A percentile compares a stretch with the other conserved stretches of the same genome.
Conservation (phyloP, 176 grass and related monocot species). For the Oryza glumipatula region DNA sequence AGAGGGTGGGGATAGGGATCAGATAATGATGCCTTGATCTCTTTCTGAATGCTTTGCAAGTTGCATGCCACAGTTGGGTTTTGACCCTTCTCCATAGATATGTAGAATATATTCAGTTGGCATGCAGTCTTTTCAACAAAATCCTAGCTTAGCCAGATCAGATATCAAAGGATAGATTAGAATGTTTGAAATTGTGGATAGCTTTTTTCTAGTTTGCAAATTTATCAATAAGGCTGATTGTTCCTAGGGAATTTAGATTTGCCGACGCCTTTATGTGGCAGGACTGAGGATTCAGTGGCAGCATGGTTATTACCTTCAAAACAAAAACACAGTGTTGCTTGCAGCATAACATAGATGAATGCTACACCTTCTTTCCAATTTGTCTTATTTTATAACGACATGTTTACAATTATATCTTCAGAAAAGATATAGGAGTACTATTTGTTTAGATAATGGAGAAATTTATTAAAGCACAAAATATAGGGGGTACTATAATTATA, state of each 20-base stretch:
- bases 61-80: constrained; percentile 5
- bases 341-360: no score
- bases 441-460: no score
- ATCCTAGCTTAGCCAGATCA: constrained; percentile 37
- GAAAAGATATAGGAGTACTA: no score
- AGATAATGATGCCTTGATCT: constrained; percentile 13
- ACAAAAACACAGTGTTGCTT: no score
- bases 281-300: not conserved
- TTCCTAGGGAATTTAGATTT: not conserved
- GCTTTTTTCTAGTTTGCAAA: not conserved
- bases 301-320: not conserved
- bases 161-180: constrained; percentile 26
- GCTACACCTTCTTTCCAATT: no score
- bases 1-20: constrained; percentile 7
- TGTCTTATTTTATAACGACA: no score
- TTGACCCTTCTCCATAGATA: not conserved
- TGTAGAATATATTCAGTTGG: constrained; percentile 49
- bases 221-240: not conserved
- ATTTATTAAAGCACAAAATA: no score
- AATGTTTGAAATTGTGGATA: not conserved
- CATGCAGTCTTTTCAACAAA: constrained; percentile 25
- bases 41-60: not conserved
- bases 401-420: no score
- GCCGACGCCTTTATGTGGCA: not conserved
- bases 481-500: no score